Evolutionary conservation across 78 protist species (phyloP).

Genomic region (Dictyostelium firmibasis): DNA sequence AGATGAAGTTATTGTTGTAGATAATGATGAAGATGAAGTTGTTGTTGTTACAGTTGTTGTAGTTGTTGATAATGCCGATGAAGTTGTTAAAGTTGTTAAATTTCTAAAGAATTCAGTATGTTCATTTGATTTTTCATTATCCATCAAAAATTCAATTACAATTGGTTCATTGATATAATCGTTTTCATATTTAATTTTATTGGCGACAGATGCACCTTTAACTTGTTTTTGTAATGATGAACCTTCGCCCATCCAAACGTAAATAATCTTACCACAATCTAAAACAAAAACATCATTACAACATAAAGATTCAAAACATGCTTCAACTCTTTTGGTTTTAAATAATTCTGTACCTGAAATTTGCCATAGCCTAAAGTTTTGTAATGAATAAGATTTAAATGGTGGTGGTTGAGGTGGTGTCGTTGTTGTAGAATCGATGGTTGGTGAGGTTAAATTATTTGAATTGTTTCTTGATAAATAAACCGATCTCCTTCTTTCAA

Average conservation of each 20-base stretch:
- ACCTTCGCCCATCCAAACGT: slow-evolving; percentile 42
- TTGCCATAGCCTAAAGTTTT: slow-evolving; percentile 21
- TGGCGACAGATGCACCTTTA: slow-evolving; percentile 23
- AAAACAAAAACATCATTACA: slow-evolving; percentile 64
- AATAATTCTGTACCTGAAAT: slow-evolving; percentile 55
- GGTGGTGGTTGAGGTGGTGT: background rate
- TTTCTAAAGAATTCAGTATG: background rate
- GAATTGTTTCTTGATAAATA: background rate
- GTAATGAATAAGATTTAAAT: slow-evolving; percentile 11
- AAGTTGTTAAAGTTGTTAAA: background rate
- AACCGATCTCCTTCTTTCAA: slow-evolving; percentile 43
- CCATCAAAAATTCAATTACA: slow-evolving; percentile 30
- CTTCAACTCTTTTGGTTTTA: slow-evolving; percentile 43
- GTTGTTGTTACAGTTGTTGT: background rate
- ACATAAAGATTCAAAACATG: slow-evolving; percentile 35
- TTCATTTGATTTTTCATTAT: background rate
- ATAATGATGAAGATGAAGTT: background rate
- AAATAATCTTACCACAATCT: slow-evolving; percentile 42
- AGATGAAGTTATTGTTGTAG: too few relatives aligned
- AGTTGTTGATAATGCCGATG: background rate
- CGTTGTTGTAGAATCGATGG: background rate
- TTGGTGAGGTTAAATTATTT: background rate
- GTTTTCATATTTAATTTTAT: slow-evolving; percentile 64
- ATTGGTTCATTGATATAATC: slow-evolving; percentile 37
- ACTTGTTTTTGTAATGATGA: slow-evolving; percentile 71